Conservation (phyloP, 192 early-diverging fungal species). For the Phycomyces nitens region DNA sequence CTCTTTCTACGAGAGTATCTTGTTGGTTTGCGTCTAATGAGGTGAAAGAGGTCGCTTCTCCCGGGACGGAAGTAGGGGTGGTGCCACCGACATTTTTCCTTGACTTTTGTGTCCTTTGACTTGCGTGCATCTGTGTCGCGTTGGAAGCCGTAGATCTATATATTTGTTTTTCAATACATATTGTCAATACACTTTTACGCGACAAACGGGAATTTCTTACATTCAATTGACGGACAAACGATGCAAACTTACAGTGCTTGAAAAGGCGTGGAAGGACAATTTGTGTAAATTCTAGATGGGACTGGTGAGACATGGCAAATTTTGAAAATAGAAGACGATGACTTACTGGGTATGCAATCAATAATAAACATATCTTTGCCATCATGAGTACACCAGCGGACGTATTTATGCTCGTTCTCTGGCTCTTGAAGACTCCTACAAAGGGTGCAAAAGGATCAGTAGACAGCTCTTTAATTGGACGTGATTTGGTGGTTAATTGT, state of each 20-base stretch:
- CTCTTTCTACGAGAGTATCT: slow-evolving; percentile 33
- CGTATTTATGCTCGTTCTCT: slow-evolving; percentile 36
- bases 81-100: slow-evolving; percentile 43
- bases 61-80: slow-evolving; percentile 42
- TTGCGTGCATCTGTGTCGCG: slow-evolving; percentile 47
- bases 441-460: not conserved
- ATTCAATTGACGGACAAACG: slow-evolving; percentile 48
- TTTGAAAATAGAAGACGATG: not conserved
- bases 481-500: too few species aligned
- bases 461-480: not conserved
- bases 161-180: not conserved
- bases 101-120: slow-evolving; percentile 43
- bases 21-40: slow-evolving; percentile 39
- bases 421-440: slow-evolving; percentile 31
- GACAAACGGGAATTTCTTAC: slow-evolving; percentile 20
- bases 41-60: slow-evolving; percentile 37
- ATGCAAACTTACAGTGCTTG: slow-evolving; percentile 50
- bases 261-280: slow-evolving; percentile 43
- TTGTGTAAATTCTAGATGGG: slow-evolving; percentile 37
- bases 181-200: too few species aligned
- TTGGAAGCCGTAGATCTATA: slow-evolving; percentile 48
- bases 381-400: slow-evolving; percentile 33
- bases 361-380: slow-evolving; percentile 41
- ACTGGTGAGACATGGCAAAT: not conserved
- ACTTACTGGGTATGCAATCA: slow-evolving; percentile 39